Percentiles rank a stretch among this genome's conserved stretches.
phyloP scores from a whole-genome alignment of 208 protist genomes.

The Entamoeba invadens region DNA sequence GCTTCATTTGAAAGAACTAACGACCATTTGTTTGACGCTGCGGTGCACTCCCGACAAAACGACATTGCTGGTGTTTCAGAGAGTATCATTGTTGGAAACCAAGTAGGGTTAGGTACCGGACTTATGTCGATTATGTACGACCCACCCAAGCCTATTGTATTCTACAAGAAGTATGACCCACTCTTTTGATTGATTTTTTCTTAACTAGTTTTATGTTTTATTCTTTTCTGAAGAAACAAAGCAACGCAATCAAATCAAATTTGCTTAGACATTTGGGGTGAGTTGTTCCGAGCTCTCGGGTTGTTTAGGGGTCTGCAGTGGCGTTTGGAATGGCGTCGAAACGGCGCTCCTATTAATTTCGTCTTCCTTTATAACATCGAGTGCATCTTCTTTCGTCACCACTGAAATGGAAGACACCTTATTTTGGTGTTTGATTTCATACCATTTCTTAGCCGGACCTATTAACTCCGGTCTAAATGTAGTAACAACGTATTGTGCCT shows the following conservation, averaged over 20 bases:
- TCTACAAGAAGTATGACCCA: not conserved
- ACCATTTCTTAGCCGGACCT: not conserved
- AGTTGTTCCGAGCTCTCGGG: not conserved
- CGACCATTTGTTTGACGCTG: slow-evolving; percentile 95
- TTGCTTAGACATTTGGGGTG: not conserved
- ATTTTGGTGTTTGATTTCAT: not conserved
- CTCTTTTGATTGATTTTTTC: not conserved
- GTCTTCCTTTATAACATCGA: not conserved
- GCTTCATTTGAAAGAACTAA: slow-evolving; percentile 97
- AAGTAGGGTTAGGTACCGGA: not conserved
- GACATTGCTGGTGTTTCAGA: not conserved
- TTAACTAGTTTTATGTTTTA: not conserved
- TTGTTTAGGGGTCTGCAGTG: not conserved
- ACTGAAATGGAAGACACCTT: not conserved
- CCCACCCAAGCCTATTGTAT: not conserved
- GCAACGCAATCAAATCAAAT: too few relatives aligned
- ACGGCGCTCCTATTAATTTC: not conserved
- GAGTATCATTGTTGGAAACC: slow-evolving; percentile 7
- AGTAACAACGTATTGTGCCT: not conserved
- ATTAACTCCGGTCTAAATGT: not conserved
- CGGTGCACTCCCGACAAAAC: slow-evolving; percentile 13
- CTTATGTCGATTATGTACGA: not conserved
- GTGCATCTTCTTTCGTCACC: not conserved
- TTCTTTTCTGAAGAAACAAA: not conserved
- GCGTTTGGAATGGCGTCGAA: not conserved